phyloP scores from a whole-genome alignment of 495 filamentous ascomycete genomes.

The Daldinia vernicosa region DNA sequence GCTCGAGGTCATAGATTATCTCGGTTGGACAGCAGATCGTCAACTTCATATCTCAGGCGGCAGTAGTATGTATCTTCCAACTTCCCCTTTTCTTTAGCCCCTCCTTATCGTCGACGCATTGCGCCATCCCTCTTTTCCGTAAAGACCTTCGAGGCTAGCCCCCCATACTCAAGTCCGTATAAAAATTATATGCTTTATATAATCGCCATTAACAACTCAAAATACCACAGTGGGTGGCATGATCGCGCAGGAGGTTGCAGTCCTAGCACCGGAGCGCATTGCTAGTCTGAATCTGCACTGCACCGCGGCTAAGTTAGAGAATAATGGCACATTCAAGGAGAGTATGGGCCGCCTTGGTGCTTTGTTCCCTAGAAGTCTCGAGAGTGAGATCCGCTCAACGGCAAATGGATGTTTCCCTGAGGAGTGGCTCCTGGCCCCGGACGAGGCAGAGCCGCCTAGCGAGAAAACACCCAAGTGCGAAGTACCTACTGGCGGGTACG shows the following conservation, averaged over 20 bases:
- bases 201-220: background rate
- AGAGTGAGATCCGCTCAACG: conserved; percentile 52
- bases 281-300: conserved; percentile 69
- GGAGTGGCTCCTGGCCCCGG: conserved; percentile 65
- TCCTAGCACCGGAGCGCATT: conserved; percentile 67
- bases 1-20: conserved; percentile 67
- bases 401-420: conserved; percentile 65
- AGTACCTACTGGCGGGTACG: conserved; percentile 32
- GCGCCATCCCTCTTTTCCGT: too few relatives aligned
- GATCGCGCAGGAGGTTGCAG: conserved; percentile 75
- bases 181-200: too few relatives aligned
- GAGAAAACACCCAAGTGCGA: conserved; percentile 32
- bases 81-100: background rate
- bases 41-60: conserved; percentile 71
- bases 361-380: conserved; percentile 66
- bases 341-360: conserved; percentile 50
- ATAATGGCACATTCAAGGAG: conserved; percentile 63
- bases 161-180: background rate
- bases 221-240: conserved; percentile 70
- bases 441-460: conserved; percentile 53
- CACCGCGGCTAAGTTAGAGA: conserved; percentile 69
- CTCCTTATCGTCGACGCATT: too few relatives aligned
- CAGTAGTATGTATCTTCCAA: conserved; percentile 49
- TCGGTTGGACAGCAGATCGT: conserved; percentile 68
- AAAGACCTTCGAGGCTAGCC: background rate